A percentile compares a stretch with the other conserved stretches of the same genome.
Conservation (phyloP, 371 early-diverging fungal species). For the Apophysomyces variabilis region DNA sequence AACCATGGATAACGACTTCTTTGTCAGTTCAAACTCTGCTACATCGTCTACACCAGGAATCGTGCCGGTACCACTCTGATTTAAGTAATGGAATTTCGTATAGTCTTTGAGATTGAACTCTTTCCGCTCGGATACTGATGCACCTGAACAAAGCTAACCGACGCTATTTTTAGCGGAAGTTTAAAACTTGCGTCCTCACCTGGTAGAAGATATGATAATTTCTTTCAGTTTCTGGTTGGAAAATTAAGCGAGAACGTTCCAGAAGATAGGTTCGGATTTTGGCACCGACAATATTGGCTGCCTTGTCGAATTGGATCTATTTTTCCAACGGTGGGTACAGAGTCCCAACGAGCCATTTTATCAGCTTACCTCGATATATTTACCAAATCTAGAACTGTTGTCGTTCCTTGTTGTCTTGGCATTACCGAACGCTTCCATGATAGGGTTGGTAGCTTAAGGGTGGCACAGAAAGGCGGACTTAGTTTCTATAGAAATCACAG, state of each 20-base stretch:
- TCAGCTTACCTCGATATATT: slow-evolving; percentile 88
- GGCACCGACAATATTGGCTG: slow-evolving; percentile 91
- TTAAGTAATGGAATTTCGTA: slow-evolving; percentile 85
- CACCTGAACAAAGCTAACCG: slow-evolving; percentile 82
- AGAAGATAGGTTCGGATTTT: slow-evolving; percentile 96
- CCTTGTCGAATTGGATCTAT: slow-evolving; percentile 81
- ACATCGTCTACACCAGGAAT: slow-evolving; percentile 91
- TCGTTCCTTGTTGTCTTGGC: slow-evolving; percentile 99
- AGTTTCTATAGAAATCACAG: background rate
- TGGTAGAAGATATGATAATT: slow-evolving; percentile 99
- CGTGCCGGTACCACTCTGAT: slow-evolving; percentile 82
- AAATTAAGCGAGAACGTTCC: slow-evolving; percentile 97
- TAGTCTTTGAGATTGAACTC: slow-evolving; percentile 77
- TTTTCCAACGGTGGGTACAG: background rate
- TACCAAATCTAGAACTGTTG: slow-evolving; percentile 98
- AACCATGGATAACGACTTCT: slow-evolving; percentile 82
- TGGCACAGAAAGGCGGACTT: slow-evolving; percentile 9
- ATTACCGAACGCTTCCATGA: slow-evolving; percentile 99
- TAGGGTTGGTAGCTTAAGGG: slow-evolving; percentile 89
- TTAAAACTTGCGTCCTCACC: slow-evolving; percentile 26
- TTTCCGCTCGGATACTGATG: slow-evolving; percentile 80
- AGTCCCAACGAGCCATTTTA: background rate
- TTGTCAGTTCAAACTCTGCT: slow-evolving; percentile 88
- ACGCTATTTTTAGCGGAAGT: background rate
- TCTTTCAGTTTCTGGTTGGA: slow-evolving; percentile 91